A percentile compares a stretch with the other conserved stretches of the same genome.
phyloP scores from a whole-genome alignment of 305 asterid species.

The Fraxinus greggii region DNA sequence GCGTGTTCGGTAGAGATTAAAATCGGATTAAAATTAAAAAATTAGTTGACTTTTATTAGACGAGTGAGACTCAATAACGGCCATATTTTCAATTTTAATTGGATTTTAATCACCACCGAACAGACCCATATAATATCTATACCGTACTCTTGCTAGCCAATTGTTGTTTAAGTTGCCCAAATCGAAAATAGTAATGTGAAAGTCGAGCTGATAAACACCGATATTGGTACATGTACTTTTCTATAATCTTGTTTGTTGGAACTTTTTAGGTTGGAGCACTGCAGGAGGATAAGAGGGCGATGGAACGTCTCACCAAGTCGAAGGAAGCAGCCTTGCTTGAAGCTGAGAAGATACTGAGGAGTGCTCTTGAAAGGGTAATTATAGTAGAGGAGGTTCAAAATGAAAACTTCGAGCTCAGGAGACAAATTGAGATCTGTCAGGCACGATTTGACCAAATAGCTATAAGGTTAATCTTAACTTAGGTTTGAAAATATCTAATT shows the following conservation, averaged over 20 bases:
- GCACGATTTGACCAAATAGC: conserved; percentile 29
- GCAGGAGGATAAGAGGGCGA: conserved; percentile 72
- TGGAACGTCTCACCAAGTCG: conserved; percentile 71
- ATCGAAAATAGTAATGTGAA: neutral
- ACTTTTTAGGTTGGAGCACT: conserved; percentile 57
- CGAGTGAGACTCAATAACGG: too few relatives aligned
- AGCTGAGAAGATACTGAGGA: conserved; percentile 73
- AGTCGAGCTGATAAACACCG: neutral
- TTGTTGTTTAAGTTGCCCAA: neutral
- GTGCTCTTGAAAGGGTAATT: conserved; percentile 80
- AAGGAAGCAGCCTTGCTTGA: conserved; percentile 87
- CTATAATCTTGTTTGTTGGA: neutral
- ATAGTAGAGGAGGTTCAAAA: conserved; percentile 88
- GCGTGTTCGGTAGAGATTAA: too few relatives aligned
- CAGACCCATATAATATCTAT: neutral
- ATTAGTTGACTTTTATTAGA: too few relatives aligned
- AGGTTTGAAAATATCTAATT: conserved; percentile 1
- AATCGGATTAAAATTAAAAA: too few relatives aligned
- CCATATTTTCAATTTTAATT: too few relatives aligned
- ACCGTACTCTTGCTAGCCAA: neutral
- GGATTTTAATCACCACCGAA: too few relatives aligned
- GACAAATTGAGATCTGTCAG: conserved; percentile 85
- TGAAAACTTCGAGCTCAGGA: conserved; percentile 65
- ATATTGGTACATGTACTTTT: neutral
- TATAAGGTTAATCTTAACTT: neutral